Base-by-base conservation (phyloP, 2,329 filamentous ascomycete species). In the Ophiostoma angusticollis region DNA sequence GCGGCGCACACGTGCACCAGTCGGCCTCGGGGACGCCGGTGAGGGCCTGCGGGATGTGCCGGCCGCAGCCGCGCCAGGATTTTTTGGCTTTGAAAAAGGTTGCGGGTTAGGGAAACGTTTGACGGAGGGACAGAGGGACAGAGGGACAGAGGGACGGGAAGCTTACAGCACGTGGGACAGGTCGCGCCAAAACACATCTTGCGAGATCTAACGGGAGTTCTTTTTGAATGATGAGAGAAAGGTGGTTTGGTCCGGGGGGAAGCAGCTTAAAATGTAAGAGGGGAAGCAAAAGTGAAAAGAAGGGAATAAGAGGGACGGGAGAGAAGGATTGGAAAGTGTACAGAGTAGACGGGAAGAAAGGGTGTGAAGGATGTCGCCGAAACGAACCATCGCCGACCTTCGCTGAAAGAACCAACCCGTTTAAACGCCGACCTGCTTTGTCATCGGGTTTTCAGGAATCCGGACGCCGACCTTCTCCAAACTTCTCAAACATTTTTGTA, bases 31-130 rank as follows among this genome's bases (percentile, higher is more conserved):
- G 55, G 4, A 68, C 54, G 40, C 58, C 56, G 23, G 54, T 47
- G 31, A 70, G 58, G n/a, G 64, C 65, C 12, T 57, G 51, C 8
- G 62, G 56, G 42, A 69, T 60, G 48, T 70, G 66, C 40, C 45
- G 56, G 35, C 66, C 65, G 54, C 65, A 70, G 44, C 66, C 66
- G 44, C 64, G 61, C 66, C 66, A 69, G 19, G 64, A 52, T 47
- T 62, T 58, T 52, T 65, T 68, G 21, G 61, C 66, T 69, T 41
- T 13, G 5, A n/a, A n/a, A n/a, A n/a, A n/a, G n/a, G n/a, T n/a
- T n/a, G n/a, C n/a, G n/a, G n/a, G n/a, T 24, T 8, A 9, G 17
- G 21, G 13, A 6, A 33, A 19, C 5, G 5, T 19, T 11, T 3
- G n/a, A 28, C 3, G 23, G 17, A 48, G 41, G 34, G 47, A 45